Conservation (phyloP, 768 basidiomycete genomes). For the Phlebiopsis flavidoalba region DNA sequence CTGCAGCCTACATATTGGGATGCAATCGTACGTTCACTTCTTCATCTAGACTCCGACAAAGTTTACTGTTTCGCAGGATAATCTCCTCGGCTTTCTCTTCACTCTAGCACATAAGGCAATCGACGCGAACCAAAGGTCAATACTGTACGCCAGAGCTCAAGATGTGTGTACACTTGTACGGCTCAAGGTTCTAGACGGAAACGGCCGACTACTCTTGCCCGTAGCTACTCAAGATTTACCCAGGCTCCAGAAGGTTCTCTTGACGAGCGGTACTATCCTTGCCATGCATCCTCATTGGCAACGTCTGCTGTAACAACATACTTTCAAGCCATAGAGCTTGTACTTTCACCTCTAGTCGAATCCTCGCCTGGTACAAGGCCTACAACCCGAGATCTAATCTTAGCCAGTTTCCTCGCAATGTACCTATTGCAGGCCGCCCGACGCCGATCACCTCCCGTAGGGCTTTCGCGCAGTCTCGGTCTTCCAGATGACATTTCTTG, state of each 20-base stretch:
- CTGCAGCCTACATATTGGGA: conserved; percentile 29
- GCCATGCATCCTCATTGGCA: conserved; percentile 25
- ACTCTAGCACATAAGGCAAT: conserved; percentile 15
- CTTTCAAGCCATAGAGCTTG: conserved; percentile 38
- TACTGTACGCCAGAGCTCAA: conserved; percentile 26
- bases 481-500: conserved; percentile 20
- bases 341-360: conserved; percentile 27
- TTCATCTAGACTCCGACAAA: conserved; percentile 4
- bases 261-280: conserved; percentile 34
- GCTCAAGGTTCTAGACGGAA: conserved; percentile 19
- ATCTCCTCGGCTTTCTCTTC: conserved; percentile 30
- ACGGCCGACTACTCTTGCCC: conserved; percentile 17
- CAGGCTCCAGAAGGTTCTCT: conserved; percentile 41
- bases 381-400: conserved; percentile 32
- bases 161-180: conserved; percentile 30
- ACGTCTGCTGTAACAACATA: conserved; percentile 32
- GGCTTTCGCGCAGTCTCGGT: conserved; percentile 18
- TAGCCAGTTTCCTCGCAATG: conserved; percentile 33
- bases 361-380: conserved; percentile 19
- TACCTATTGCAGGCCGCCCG: conserved; percentile 25
- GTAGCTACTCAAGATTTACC: conserved; percentile 31
- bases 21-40: conserved; percentile 20
- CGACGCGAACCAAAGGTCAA: conserved; percentile 2
- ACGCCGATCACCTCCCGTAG: conserved; percentile 17
- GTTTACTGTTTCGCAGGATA: conserved; percentile 21